Percentiles rank a stretch among this genome's conserved stretches.
These are phyloP conservation scores for Penicillium longicatenatum DNA, from an alignment of 495 filamentous ascomycete genomes.

Conservation along the genomic window DNA sequence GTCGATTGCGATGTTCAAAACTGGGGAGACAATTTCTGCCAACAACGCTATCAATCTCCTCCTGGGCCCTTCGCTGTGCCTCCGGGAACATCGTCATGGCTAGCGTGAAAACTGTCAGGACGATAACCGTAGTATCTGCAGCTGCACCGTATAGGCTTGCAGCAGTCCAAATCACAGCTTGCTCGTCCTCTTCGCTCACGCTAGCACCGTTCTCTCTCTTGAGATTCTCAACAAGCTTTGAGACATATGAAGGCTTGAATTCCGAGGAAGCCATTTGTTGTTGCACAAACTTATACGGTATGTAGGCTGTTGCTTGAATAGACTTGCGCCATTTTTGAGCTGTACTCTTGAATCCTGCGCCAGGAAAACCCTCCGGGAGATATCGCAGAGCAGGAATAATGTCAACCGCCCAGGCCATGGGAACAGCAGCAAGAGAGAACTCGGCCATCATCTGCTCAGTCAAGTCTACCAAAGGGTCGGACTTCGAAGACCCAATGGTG, in stretches of 20 bases:
- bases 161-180: conserved; percentile 41
- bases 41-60: conserved; percentile 58
- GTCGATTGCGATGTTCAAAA: conserved; percentile 27
- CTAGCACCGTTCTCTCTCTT: no score
- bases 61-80: conserved; percentile 55
- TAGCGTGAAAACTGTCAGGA: no score
- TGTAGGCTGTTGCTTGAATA: conserved; percentile 25
- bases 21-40: conserved; percentile 33
- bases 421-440: conserved; percentile 40
- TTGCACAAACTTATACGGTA: conserved; percentile 42
- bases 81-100: conserved; percentile 52
- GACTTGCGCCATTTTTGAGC: conserved; percentile 19
- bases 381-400: conserved; percentile 36
- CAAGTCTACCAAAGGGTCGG: conserved; percentile 46
- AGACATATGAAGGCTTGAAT: no score
- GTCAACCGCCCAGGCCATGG: conserved; percentile 49
- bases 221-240: no score
- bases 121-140: conserved; percentile 53
- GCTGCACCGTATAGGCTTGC: conserved; percentile 55
- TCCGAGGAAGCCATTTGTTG: no score
- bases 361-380: conserved; percentile 49
- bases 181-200: conserved; percentile 32
- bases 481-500: conserved; percentile 35
- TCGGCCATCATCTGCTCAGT: conserved; percentile 40
- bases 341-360: conserved; percentile 41